Evolutionary conservation across 129 eudicot species (phyloP).

Genomic region (Rutidosis leptorrhynchoides): DNA sequence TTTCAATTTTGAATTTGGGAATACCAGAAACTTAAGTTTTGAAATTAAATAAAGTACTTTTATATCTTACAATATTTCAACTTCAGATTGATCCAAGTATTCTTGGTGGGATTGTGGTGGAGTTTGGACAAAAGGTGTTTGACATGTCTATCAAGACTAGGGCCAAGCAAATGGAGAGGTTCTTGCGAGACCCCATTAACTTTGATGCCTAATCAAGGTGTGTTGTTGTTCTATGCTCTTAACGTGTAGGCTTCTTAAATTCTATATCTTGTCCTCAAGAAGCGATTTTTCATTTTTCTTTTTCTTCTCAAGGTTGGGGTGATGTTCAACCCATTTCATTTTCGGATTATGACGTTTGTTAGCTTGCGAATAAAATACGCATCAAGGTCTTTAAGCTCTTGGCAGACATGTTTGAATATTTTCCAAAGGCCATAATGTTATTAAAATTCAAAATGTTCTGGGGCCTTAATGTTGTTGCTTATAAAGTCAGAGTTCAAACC

Average conservation of each 20-base stretch:
- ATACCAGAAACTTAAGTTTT: background rate
- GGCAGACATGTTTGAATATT: constrained; percentile 19
- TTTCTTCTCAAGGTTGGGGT: constrained; percentile 8
- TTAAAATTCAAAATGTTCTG: background rate
- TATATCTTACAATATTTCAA: background rate
- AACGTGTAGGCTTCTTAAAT: background rate
- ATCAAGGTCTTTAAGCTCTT: constrained; percentile 14
- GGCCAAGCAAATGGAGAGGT: constrained; percentile 90
- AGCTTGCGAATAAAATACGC: constrained; percentile 39
- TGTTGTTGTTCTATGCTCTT: background rate
- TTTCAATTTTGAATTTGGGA: background rate
- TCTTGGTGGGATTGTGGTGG: constrained; percentile 88
- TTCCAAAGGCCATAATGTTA: constrained; percentile 8
- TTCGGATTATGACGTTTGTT: constrained; percentile 16
- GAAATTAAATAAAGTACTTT: background rate
- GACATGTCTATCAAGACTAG: constrained; percentile 86
- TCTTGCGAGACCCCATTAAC: constrained; percentile 76
- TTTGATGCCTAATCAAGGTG: constrained; percentile 29
- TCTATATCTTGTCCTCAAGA: constrained; percentile 11
- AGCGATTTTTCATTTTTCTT: background rate
- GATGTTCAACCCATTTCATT: constrained; percentile 11
- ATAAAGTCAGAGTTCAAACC: constrained; percentile 2
- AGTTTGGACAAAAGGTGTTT: constrained; percentile 70
- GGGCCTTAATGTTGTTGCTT: constrained; percentile 19
- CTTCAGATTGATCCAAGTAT: constrained; percentile 80